Conservation (phyloP, 2,329 filamentous ascomycete genomes). For the Dendryphion nanum region DNA sequence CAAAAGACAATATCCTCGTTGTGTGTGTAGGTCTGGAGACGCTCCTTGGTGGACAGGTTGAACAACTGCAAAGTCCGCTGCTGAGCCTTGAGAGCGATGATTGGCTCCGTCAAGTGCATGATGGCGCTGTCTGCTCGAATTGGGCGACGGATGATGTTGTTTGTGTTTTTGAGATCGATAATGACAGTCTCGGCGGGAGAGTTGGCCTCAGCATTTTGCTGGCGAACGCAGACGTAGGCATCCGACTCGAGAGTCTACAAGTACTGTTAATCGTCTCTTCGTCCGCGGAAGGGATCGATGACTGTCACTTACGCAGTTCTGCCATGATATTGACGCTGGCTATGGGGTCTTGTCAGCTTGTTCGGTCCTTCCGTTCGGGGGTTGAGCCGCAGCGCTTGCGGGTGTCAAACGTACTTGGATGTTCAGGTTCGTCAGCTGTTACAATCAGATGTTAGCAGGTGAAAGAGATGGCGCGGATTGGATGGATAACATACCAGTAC, state of each 20-base stretch:
- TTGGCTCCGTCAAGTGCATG: conserved; percentile 96
- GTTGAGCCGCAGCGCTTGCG: conserved; percentile 9
- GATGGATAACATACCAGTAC: conserved; percentile 60
- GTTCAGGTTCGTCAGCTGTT: conserved; percentile 47
- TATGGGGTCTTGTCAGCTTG: conserved; percentile 41
- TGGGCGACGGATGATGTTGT: conserved; percentile 88
- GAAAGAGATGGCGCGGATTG: not conserved
- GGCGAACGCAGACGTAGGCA: conserved; percentile 91
- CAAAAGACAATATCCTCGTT: conserved; percentile 97
- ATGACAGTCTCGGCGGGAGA: conserved; percentile 93
- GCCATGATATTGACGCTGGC: conserved; percentile 77
- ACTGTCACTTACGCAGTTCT: conserved; percentile 69
- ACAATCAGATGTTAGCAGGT: conserved; percentile 28
- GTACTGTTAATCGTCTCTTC: conserved; percentile 17
- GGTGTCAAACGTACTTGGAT: conserved; percentile 44
- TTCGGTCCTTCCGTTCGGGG: conserved; percentile 13
- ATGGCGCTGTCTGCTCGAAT: conserved; percentile 99
- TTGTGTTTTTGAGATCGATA: conserved; percentile 94
- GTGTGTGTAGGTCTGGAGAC: conserved; percentile 96
- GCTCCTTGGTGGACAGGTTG: conserved; percentile 87
- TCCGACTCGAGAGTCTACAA: conserved; percentile 94
- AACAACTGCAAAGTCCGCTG: conserved; percentile 96
- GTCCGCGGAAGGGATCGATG: not conserved
- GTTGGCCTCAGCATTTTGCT: conserved; percentile 76
- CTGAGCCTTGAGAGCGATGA: conserved; percentile 95